A percentile compares a stretch with the other conserved stretches of the same genome.
Conservation (phyloP, 352 stramenopile species). For the Phytopythium chamaehyphon region DNA sequence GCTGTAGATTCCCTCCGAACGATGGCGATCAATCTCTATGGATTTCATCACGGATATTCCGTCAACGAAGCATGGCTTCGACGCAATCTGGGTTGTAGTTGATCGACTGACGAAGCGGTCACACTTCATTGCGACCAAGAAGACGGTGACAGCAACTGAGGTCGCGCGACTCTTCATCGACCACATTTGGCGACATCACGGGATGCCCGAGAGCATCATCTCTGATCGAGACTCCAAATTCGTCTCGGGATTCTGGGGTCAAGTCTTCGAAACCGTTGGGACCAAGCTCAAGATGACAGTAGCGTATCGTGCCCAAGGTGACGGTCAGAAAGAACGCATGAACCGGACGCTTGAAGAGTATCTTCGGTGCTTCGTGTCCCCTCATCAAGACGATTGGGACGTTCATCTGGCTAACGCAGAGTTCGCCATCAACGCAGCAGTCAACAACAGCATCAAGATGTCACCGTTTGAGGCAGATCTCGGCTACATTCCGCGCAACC, state of each 20-base stretch:
- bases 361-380: slow-evolving; percentile 8
- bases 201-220: no score
- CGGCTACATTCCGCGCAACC: slow-evolving; percentile 7
- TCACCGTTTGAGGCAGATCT: slow-evolving; percentile 12
- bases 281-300: slow-evolving; percentile 10
- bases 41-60: no score
- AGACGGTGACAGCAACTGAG: no score
- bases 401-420: slow-evolving; percentile 8
- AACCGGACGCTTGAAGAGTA: slow-evolving; percentile 12
- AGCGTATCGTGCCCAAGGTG: slow-evolving; percentile 6
- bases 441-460: slow-evolving; percentile 12
- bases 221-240: slow-evolving; percentile 14
- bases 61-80: no score
- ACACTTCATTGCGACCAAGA: no score
- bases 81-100: no score
- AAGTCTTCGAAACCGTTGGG: slow-evolving; percentile 7
- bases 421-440: slow-evolving; percentile 11
- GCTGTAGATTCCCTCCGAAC: no score
- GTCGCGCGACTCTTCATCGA: no score
- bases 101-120: no score
- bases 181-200: no score
- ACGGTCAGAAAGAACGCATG: slow-evolving; percentile 11
- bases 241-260: slow-evolving; percentile 8
- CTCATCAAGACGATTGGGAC: slow-evolving; percentile 12
- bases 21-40: no score